phyloP scores from a whole-genome alignment of 2,329 filamentous ascomycete genomes.

The Aspergillus spinulosporus region DNA sequence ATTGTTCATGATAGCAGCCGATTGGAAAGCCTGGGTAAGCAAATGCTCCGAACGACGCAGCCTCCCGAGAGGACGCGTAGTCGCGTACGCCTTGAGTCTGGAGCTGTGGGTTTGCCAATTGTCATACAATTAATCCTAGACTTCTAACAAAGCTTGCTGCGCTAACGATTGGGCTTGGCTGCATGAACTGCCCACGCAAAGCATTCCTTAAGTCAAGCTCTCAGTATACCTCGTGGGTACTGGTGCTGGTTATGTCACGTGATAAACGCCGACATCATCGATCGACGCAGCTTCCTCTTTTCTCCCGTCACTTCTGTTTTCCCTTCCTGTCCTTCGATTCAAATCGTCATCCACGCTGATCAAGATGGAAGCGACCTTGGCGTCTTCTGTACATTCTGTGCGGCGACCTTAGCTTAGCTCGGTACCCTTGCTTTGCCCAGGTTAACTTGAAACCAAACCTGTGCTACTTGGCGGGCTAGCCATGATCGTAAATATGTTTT shows the following conservation, averaged over 20 bases:
- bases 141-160: neutral
- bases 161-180: no score
- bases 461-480: neutral
- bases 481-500: constrained; percentile 8
- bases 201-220: no score
- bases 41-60: constrained; percentile 3
- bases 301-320: neutral
- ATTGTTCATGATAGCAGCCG: neutral
- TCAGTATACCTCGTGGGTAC: no score
- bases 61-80: constrained; percentile 7
- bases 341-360: neutral
- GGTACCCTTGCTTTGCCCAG: neutral
- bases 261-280: constrained; percentile 7
- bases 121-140: neutral
- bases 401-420: neutral
- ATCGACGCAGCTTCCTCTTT: constrained; percentile 13
- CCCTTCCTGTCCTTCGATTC: no score
- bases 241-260: constrained; percentile 8
- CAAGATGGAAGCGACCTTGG: constrained; percentile 3
- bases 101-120: neutral
- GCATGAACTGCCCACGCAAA: neutral
- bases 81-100: neutral
- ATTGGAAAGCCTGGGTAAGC: constrained; percentile 1
- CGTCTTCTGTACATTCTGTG: no score
- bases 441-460: neutral